Evolutionary conservation across 208 protist genomes (phyloP), one percentile per base, ranked within the genome.

Genomic region (Herpetomonas samuelpessoai): DNA sequence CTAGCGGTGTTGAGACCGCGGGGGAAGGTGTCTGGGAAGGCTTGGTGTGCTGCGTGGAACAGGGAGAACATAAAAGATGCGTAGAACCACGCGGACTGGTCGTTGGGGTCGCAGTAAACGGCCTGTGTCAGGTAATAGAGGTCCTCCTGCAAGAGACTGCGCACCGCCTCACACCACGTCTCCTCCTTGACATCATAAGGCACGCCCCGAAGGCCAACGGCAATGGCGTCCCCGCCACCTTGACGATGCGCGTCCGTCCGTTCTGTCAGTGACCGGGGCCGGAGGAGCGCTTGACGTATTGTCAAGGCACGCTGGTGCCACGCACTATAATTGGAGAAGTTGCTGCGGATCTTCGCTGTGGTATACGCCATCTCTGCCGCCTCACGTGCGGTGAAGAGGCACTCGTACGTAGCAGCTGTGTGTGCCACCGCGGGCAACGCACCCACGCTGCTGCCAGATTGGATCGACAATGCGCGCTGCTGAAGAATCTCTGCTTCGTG

Each of bases 281-380:
- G 22, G 2, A 57, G 35, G 21, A 79, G 65, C 2, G 79, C 81
- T 0, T 58, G 45, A 7, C 72, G 66, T 2, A 95, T 6, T 19
- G 81, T 76, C 2, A 91, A 52, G 1, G 69, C 83, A 16, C 97
- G 83, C 59, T 98, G 86, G 81, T 98, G 97, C 97, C 96, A 99
- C 19, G 97, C 96, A 35, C 94, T 98, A 79, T 99, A 99, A 68
- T 99, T 99, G 28, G 92, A 98, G 71, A 99, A 99, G 75, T 99
- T 98, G 22, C 74, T 61, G 22, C 86, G 69, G 35, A 98, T 96
- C 57, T 96, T 93, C 21, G 39, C 49, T 0, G 62, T 75, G 12
- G 95, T 97, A 72, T 93, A 98, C 0, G 49, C 54, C 29, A 97
- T 50, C 60, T 97, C 93, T 1, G 68, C 59, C 3, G 50, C 39